Evolutionary conservation across 2,329 filamentous ascomycete species (phyloP), one percentile per base, ranked within the genome.

Genomic region (Pseudohalonectria lignicola): DNA sequence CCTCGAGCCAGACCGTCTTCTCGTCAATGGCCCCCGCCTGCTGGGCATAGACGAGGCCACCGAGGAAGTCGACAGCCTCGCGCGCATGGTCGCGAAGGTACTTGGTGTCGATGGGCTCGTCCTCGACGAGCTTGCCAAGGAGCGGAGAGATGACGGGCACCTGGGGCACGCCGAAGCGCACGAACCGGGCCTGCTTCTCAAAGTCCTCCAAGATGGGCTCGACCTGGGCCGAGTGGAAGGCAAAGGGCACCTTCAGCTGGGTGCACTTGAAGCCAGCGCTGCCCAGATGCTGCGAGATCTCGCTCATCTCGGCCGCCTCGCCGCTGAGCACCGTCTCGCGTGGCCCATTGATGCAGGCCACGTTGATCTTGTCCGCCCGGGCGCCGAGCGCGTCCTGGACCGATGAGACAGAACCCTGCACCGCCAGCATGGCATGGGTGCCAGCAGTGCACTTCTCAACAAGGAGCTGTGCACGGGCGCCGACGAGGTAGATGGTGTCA

Each of bases 321-420:
- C 69, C 71, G 17, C 62, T 63, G n/a, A 92, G 64, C 2, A 92
- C 86, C 9, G 79, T 87, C 53, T 86, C 82, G 36, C 75, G 66
- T 0, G 79, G 77, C 0, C 80, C 76, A 48, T 93, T 93, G 53
- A 86, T 71, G 61, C 86, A 92, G 13, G 85, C 80, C 23, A 74
- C 49, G 29, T 71, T 70, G 38, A 68, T 53, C 5, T 56, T 60
- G 48, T 45, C 39, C 2, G 53, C 51, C 28, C 49, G 51, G n/a
- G 54, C 66, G 45, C 59, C 60, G 13, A 76, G 66, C 37, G 67
- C 67, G 18, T 71, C 65, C 32, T 59, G 65, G 41, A 78, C 71
- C 5, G 69, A 62, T 19, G 75, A 66, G 10, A 67, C 60, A 2
- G 63, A 58, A 13, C 61, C 67, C 43, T 66, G 60, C 11, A 68